Evolutionary conservation across 305 asterid species (phyloP), one percentile per base, ranked within the genome.

Genomic region (Striga hermonthica): DNA sequence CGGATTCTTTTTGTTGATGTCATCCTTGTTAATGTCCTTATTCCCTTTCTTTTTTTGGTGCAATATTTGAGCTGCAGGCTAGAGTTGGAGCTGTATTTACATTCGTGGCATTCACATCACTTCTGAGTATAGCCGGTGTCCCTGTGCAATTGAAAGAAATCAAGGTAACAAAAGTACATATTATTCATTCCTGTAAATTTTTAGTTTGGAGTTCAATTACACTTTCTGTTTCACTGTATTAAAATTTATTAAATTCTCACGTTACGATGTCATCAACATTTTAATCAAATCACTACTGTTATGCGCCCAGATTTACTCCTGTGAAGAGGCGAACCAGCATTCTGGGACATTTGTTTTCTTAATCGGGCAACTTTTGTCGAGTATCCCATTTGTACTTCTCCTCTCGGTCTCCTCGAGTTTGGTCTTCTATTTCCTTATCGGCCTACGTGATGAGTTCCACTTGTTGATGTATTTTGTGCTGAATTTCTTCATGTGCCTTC

Each of bases 131-230:
- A 48, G 98, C 98, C 13, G 96, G 95, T 60, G 86, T 84, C 68
- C 98, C 99, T 39, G 91, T 95, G 14, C 96, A 85, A 52, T 77
- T 89, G 76, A 94, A 91, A 74, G 99, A 94, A 79, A 82, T 86
- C 72, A 80, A 91, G 98, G 99, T 94, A 85, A 73, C 1, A 38
- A 4, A 54, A 55, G 34, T 57, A 16, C 7, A 11, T 37, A 11
- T 57, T 34, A 36, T 11, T 16, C 36, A 52, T 52, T 34, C 62
- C 44, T 0, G n/a, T 11, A 34, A 34, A 11, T 57, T 34, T 34
- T 34, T 11, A 15, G 35, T 35, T 4, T 5, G 36, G 4, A 11
- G 28, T 12, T 57, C 62, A 35, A 34, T 57, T 34, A 6, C 16
- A 14, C 36, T 5, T 57, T 57, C 8, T 34, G 31, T 14, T 13